Conservation (phyloP, 2,329 filamentous ascomycete genomes). For the Byssoonygena ceratinophila region DNA sequence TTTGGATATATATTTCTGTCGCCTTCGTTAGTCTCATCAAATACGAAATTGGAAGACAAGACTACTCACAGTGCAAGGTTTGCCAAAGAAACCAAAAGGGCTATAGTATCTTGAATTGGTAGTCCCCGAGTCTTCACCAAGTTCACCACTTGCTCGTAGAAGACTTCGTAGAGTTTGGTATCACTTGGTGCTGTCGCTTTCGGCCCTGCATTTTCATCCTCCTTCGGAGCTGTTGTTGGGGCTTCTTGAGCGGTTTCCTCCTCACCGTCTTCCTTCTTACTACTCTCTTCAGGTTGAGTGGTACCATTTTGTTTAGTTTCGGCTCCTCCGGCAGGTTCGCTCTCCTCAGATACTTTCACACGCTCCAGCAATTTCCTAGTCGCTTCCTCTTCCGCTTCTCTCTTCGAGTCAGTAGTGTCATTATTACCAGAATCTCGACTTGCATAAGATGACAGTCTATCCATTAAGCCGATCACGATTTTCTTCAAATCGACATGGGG, state of each 20-base stretch:
- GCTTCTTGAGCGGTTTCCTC: slow-evolving; percentile 9
- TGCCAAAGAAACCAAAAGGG: slow-evolving; percentile 80
- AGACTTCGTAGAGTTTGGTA: slow-evolving; percentile 90
- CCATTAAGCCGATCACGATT: slow-evolving; percentile 97
- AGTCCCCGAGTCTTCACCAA: slow-evolving; percentile 83
- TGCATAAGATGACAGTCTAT: slow-evolving; percentile 88
- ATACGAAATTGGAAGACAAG: background rate
- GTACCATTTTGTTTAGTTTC: slow-evolving; percentile 26
- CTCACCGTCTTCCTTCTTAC: slow-evolving; percentile 16
- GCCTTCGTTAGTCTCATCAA: slow-evolving; percentile 17
- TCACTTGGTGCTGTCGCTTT: slow-evolving; percentile 44
- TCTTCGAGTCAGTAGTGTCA: slow-evolving; percentile 60
- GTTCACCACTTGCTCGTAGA: slow-evolving; percentile 91
- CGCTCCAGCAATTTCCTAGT: slow-evolving; percentile 67
- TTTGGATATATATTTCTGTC: slow-evolving; percentile 79
- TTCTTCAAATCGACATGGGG: slow-evolving; percentile 96
- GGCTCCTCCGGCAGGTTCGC: slow-evolving; percentile 19
- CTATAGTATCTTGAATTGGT: slow-evolving; percentile 89
- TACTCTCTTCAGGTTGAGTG: slow-evolving; percentile 28
- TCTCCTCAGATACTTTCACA: slow-evolving; percentile 46
- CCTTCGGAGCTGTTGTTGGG: slow-evolving; percentile 20
- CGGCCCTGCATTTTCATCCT: slow-evolving; percentile 26
- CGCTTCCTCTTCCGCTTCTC: slow-evolving; percentile 74
- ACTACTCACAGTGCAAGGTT: slow-evolving; percentile 65
- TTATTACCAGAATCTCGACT: slow-evolving; percentile 67